These are phyloP conservation scores for Diplogelasinospora grovesii DNA, from an alignment of 495 filamentous ascomycete genomes.

Conservation along the genomic window DNA sequence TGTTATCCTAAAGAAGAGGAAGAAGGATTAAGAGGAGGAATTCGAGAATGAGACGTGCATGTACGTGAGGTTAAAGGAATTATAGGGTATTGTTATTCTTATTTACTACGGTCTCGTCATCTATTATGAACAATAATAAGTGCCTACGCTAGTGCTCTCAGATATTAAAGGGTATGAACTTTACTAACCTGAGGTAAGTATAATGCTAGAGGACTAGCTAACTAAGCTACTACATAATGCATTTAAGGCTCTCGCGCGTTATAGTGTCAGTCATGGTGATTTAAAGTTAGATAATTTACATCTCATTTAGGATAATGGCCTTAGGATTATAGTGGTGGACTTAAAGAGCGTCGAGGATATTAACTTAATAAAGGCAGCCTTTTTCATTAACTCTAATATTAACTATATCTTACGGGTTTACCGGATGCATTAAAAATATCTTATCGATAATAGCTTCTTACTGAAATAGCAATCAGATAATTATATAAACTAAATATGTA, in stretches of 20 bases:
- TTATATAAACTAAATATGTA: not conserved
- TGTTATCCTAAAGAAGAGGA: slow-evolving; percentile 5
- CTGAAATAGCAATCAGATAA: slow-evolving; percentile 1
- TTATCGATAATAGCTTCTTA: slow-evolving; percentile 3
- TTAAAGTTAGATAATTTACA: slow-evolving; percentile 6
- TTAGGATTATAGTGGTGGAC: too few relatives aligned
- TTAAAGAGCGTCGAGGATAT: slow-evolving; percentile 4
- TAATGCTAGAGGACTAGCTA: slow-evolving; percentile 5
- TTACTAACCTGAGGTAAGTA: slow-evolving; percentile 4
- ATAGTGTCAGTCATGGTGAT: too few relatives aligned
- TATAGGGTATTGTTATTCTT: slow-evolving; percentile 5
- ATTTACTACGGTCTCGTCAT: slow-evolving; percentile 3
- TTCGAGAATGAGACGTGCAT: slow-evolving; percentile 5
- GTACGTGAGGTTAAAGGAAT: not conserved
- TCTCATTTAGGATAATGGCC: slow-evolving; percentile 4
- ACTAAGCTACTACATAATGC: slow-evolving; percentile 3
- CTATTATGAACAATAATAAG: slow-evolving; percentile 4
- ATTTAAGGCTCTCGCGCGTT: slow-evolving; percentile 6
- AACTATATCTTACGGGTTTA: slow-evolving; percentile 3
- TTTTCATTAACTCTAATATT: slow-evolving; percentile 5
- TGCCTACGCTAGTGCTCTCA: slow-evolving; percentile 6
- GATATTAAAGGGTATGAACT: slow-evolving; percentile 4
- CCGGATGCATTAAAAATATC: slow-evolving; percentile 2
- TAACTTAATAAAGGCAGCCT: slow-evolving; percentile 1
- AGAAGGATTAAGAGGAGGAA: slow-evolving; percentile 5